Evolutionary conservation across 306 rosid species (phyloP).

Genomic region (Fragaria nilgerrensis): DNA sequence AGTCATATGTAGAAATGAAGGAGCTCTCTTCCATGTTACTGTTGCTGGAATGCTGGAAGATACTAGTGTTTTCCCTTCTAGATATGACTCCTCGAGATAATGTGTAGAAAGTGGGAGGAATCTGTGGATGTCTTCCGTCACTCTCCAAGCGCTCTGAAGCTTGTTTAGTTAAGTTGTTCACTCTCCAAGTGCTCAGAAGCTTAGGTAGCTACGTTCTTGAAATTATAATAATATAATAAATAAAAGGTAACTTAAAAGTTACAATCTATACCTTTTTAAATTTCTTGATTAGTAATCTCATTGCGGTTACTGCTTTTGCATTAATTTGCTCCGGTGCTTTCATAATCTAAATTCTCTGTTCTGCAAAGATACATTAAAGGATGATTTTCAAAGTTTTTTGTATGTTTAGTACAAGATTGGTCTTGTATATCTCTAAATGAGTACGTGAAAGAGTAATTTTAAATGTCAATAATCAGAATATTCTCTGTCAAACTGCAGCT

Average conservation of each 20-base stretch:
- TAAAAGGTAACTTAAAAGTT: neutral
- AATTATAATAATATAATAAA: neutral
- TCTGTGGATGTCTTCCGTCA: neutral
- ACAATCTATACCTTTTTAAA: neutral
- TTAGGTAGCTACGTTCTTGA: neutral
- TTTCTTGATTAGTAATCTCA: neutral
- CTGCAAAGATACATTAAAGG: neutral
- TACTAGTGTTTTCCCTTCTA: neutral
- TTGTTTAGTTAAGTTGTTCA: neutral
- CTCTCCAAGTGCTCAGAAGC: neutral
- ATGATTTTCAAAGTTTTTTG: constrained; percentile 3
- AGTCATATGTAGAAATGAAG: neutral
- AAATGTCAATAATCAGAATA: constrained; percentile 22
- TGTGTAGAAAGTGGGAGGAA: neutral
- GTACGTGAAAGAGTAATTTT: neutral
- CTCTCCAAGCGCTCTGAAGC: neutral
- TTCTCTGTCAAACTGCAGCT: constrained; percentile 47
- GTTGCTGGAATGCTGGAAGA: neutral
- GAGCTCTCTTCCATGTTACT: neutral
- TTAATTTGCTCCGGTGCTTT: neutral
- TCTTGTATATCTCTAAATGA: neutral
- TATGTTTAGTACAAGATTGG: neutral
- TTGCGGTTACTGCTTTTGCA: neutral
- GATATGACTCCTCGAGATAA: neutral
- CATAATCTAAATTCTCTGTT: neutral